phyloP scores from a whole-genome alignment of 768 basidiomycete species.

The Crassisporium funariophilum region DNA sequence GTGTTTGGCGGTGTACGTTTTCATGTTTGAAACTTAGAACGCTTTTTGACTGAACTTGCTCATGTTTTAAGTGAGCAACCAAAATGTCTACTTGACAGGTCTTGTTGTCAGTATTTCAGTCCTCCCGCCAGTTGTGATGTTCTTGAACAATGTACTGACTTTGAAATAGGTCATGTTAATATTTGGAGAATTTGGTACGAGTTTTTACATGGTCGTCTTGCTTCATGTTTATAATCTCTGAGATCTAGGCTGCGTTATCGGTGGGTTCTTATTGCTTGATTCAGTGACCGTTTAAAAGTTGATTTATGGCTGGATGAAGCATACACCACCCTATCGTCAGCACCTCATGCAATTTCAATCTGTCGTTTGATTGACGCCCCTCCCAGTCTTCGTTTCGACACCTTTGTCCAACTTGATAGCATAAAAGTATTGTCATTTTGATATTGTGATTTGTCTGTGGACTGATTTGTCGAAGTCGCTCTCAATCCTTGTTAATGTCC shows the following conservation, averaged over 20 bases:
- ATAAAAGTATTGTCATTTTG: constrained; percentile 32
- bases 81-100: constrained; percentile 20
- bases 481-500: constrained; percentile 43
- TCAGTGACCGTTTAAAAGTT: neutral
- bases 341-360: neutral
- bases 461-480: constrained; percentile 26
- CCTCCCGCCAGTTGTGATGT: neutral
- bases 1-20: constrained; percentile 30
- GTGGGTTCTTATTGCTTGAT: constrained; percentile 12
- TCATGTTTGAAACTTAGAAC: neutral
- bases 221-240: too few species aligned
- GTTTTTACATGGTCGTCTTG: too few species aligned
- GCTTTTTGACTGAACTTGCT: constrained; percentile 4
- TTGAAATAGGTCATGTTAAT: constrained; percentile 20
- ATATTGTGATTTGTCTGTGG: neutral
- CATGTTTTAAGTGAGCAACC: constrained; percentile 26
- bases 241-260: constrained; percentile 26
- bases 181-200: constrained; percentile 28
- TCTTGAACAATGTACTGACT: too few species aligned
- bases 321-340: constrained; percentile 38
- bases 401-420: constrained; percentile 32
- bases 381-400: constrained; percentile 31
- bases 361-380: neutral
- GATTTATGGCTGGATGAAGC: constrained; percentile 22
- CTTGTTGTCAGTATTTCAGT: constrained; percentile 16